Evolutionary conservation across 2,329 filamentous ascomycete species (phyloP), one percentile per base, ranked within the genome.

Genomic region (Penicillium sp.): DNA sequence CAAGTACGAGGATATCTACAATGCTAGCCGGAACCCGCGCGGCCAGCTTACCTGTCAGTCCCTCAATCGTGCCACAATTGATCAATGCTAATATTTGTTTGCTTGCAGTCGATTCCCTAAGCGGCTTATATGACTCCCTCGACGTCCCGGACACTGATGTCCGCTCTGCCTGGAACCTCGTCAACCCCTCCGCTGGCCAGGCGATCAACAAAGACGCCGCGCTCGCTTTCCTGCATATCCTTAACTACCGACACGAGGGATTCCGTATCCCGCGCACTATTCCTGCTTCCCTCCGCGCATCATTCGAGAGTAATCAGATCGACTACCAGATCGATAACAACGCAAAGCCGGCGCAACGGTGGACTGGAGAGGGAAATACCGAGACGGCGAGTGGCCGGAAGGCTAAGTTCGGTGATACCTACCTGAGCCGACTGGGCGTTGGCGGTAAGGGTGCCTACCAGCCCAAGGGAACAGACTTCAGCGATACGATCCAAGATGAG

Each of bases 1-100:
- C 63, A 98, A 97, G 77, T 99, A 99, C 79, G 92, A 97, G 76
- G 91, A 93, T 68, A 99, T 99, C 76, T 99, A 98, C 78, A 90
- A 89, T 63, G 92, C 96, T 68, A 96, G 92, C 78, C 86, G 92
- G 59, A 90, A 96, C 75, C 86, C 88, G 73, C 88, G 93, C 51
- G 95, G 95, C 63, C 91, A 96, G 70, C 84, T 93, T 66, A 82
- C 87, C 57, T 93, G 89, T 91, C 73, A 69, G 88, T 78, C 41
- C 29, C 24, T 29, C 1, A 33, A 33, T 16, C 10, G 4, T 6
- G 39, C 39, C 39, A 41, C 35, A 39, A 39, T 39, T 16, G 35
- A 19, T 39, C 10, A 0, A 13, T 21, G 39, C 48, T 43, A 52
- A 31, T 19, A 33, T 19, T 19, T 24, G 26, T 21, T 35, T 37